Evolutionary conservation across 2,329 filamentous ascomycete genomes (phyloP).

Genomic region (Fusarium beomiforme): DNA sequence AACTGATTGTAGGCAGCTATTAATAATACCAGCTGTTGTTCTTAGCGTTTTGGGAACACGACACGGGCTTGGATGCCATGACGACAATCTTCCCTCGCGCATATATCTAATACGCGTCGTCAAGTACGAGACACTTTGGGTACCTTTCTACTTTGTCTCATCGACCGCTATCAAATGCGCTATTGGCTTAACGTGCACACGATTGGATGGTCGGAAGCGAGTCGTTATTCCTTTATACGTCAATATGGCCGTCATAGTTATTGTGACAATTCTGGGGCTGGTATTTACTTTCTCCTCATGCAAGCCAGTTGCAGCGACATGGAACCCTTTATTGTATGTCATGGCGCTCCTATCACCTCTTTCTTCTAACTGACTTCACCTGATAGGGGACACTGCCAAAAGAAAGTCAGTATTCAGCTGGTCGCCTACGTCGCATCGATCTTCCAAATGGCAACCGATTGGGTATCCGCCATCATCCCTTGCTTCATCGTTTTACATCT

Average conservation of each 20-base stretch:
- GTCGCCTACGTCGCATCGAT: background rate
- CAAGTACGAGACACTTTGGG: constrained; percentile 6
- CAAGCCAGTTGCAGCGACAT: background rate
- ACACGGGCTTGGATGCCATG: constrained; percentile 1
- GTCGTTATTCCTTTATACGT: background rate
- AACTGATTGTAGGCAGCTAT: too few relatives aligned
- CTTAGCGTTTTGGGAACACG: background rate
- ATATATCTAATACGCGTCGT: background rate
- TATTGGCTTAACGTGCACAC: background rate
- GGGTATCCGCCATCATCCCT: background rate
- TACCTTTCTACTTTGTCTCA: background rate
- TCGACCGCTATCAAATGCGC: constrained; percentile 8
- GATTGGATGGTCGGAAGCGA: background rate
- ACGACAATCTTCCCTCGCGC: background rate
- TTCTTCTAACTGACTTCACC: background rate
- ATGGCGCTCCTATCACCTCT: accelerated
- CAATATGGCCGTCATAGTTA: constrained; percentile 9
- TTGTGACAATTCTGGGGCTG: background rate
- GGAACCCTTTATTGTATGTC: constrained; percentile 2
- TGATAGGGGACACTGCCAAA: background rate
- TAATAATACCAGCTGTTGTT: background rate
- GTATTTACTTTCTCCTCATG: background rate
- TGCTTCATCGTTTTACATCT: background rate
- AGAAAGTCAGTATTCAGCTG: background rate
- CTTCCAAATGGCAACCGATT: constrained; percentile 2